phyloP scores from a whole-genome alignment of 2,329 filamentous ascomycete genomes.

The Lasiodiplodia theobromae region DNA sequence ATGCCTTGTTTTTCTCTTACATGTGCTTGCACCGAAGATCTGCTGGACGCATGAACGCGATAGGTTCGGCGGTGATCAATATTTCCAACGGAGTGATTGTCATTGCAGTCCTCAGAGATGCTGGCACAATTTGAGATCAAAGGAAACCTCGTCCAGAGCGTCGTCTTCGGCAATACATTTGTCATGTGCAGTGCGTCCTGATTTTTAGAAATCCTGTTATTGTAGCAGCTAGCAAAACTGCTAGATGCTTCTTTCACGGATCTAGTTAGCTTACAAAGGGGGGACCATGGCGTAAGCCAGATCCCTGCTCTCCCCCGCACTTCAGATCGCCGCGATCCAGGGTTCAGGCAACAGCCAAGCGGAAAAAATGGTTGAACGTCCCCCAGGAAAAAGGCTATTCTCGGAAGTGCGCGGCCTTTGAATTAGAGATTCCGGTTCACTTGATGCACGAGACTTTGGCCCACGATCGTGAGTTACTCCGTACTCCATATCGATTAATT shows the following conservation, averaged over 20 bases:
- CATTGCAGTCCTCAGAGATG: neutral
- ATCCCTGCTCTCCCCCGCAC: slow-evolving; percentile 25
- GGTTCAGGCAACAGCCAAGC: slow-evolving; percentile 6
- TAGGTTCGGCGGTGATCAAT: neutral
- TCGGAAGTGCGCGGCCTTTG: neutral
- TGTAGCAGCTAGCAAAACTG: neutral
- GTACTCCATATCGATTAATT: slow-evolving; percentile 18
- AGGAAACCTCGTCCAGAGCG: neutral
- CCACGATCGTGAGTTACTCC: slow-evolving; percentile 11
- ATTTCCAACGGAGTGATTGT: neutral
- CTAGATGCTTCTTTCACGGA: neutral
- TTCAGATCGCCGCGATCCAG: neutral
- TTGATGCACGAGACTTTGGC: neutral
- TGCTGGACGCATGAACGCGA: neutral
- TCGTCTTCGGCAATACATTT: neutral
- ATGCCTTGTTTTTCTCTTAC: neutral
- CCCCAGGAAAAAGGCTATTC: neutral
- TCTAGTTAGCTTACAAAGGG: neutral
- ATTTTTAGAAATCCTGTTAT: neutral
- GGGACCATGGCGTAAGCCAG: slow-evolving; percentile 2
- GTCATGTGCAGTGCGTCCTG: neutral
- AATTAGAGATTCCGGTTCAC: neutral
- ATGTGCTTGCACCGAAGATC: neutral
- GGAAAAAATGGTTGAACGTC: slow-evolving; percentile 1
- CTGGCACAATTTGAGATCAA: neutral